A percentile compares a stretch with the other conserved stretches of the same genome.
Evolutionary conservation across 1,284 basidiomycete species (phyloP).

Genomic region (Agaricales sp.): DNA sequence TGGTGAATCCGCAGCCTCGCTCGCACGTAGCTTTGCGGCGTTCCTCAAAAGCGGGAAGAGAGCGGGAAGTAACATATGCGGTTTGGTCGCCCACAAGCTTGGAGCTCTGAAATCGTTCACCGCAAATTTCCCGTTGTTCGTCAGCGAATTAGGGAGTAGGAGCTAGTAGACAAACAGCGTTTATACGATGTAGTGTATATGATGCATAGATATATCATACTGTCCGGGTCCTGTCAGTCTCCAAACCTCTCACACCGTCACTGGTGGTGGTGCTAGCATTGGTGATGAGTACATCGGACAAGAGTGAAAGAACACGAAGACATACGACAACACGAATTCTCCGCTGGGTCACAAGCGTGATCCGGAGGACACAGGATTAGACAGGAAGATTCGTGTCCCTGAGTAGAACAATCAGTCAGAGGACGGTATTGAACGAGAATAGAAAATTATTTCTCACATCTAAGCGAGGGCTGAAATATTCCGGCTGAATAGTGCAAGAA

Average conservation of each 20-base stretch:
- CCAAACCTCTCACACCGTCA: slow-evolving; percentile 28
- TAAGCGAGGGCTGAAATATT: slow-evolving; percentile 43
- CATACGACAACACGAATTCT: slow-evolving; percentile 76
- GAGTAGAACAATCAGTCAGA: neutral
- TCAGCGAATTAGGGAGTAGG: slow-evolving; percentile 25
- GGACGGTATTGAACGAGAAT: slow-evolving; percentile 1
- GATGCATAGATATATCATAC: slow-evolving; percentile 4
- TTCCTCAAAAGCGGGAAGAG: neutral
- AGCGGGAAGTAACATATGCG: slow-evolving; percentile 36
- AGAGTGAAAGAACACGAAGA: slow-evolving; percentile 14
- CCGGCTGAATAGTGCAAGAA: slow-evolving; percentile 84
- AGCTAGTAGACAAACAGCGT: slow-evolving; percentile 11
- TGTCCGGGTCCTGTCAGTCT: neutral
- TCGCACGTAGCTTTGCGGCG: slow-evolving; percentile 50
- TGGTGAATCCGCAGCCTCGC: slow-evolving; percentile 48
- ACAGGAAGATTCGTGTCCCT: slow-evolving; percentile 37
- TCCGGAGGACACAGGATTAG: slow-evolving; percentile 49
- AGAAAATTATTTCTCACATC: slow-evolving; percentile 22
- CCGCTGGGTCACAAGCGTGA: slow-evolving; percentile 52
- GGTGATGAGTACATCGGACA: slow-evolving; percentile 5
- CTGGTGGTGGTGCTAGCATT: slow-evolving; percentile 33
- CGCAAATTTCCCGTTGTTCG: slow-evolving; percentile 64
- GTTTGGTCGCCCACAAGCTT: slow-evolving; percentile 44
- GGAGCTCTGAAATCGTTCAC: slow-evolving; percentile 54
- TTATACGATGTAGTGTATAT: slow-evolving; percentile 8